phyloP scores from a whole-genome alignment of 2,329 filamentous ascomycete species.

The Trichoderma sp. region DNA sequence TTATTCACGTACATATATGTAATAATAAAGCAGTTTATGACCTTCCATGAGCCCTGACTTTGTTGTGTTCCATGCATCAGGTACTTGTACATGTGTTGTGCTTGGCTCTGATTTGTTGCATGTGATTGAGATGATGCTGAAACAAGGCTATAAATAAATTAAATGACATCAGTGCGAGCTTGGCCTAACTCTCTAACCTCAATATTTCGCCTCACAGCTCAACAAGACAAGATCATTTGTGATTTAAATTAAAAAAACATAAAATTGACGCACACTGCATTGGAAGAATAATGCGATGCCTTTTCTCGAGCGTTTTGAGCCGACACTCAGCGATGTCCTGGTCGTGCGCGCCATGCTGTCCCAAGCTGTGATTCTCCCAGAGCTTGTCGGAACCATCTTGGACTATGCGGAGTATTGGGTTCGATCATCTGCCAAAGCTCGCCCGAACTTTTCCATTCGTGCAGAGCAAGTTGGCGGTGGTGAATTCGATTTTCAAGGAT shows the following conservation, averaged over 20 bases:
- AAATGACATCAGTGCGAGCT: constrained; percentile 1
- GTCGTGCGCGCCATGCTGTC: constrained; percentile 48
- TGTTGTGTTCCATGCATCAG: not conserved
- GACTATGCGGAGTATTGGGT: constrained; percentile 64
- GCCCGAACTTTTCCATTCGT: constrained; percentile 19
- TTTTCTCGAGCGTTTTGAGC: constrained; percentile 28
- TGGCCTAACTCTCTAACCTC: not conserved
- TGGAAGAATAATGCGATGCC: not conserved
- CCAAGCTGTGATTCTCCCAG: constrained; percentile 48
- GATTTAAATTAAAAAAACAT: not conserved
- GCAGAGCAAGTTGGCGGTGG: not conserved
- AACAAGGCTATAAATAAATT: not conserved
- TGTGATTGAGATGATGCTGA: not conserved
- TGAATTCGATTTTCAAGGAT: not conserved
- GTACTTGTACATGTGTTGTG: not conserved
- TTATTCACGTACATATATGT: not conserved
- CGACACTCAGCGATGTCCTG: constrained; percentile 49
- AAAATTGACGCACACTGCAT: not conserved
- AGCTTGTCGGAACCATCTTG: constrained; percentile 55
- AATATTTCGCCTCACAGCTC: not conserved
- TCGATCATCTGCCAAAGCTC: constrained; percentile 40
- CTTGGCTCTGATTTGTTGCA: not conserved
- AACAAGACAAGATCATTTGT: not conserved
- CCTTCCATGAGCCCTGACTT: not conserved
- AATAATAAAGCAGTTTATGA: not conserved